phyloP scores from a whole-genome alignment of 179 eudicot genomes.

The Drosera spatulata region DNA sequence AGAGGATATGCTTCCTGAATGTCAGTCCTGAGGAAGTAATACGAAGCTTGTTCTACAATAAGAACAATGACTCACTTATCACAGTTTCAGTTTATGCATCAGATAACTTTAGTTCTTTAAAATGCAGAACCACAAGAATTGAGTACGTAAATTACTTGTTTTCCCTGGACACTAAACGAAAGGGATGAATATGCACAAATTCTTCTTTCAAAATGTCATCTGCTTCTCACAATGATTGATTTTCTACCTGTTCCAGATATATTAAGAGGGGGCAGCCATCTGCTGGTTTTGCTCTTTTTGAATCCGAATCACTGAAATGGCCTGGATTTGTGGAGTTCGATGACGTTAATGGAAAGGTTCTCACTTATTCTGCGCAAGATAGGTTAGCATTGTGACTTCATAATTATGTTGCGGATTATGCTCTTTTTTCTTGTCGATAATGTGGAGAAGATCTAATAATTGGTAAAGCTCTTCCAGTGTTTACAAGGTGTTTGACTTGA shows the following conservation, averaged over 20 bases:
- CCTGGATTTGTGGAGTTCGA: slow-evolving; percentile 97
- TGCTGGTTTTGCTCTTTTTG: slow-evolving; percentile 88
- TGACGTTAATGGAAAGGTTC: slow-evolving; percentile 94
- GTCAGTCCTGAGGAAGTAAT: slow-evolving; percentile 81
- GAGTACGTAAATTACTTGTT: slow-evolving; percentile 40
- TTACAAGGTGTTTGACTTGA: slow-evolving; percentile 92
- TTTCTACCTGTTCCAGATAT: slow-evolving; percentile 32
- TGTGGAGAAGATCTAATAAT: slow-evolving; percentile 3
- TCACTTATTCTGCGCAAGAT: slow-evolving; percentile 92
- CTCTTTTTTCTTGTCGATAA: neutral
- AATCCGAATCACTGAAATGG: slow-evolving; percentile 87
- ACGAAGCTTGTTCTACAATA: slow-evolving; percentile 86
- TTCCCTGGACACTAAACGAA: neutral
- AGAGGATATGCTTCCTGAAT: slow-evolving; percentile 87
- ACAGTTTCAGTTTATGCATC: slow-evolving; percentile 91
- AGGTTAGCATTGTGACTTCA: slow-evolving; percentile 28
- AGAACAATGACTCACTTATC: slow-evolving; percentile 87
- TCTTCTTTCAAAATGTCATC: neutral
- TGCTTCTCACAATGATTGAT: slow-evolving; percentile 1
- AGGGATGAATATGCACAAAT: neutral
- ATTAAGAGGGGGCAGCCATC: slow-evolving; percentile 82
- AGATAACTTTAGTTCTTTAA: slow-evolving; percentile 84
- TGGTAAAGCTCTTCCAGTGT: slow-evolving; percentile 33
- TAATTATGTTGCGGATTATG: neutral
- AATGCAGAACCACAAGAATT: slow-evolving; percentile 86